These are phyloP conservation scores for Trifolium pratense DNA, from an alignment of 306 rosid species.

Conservation along the genomic window DNA sequence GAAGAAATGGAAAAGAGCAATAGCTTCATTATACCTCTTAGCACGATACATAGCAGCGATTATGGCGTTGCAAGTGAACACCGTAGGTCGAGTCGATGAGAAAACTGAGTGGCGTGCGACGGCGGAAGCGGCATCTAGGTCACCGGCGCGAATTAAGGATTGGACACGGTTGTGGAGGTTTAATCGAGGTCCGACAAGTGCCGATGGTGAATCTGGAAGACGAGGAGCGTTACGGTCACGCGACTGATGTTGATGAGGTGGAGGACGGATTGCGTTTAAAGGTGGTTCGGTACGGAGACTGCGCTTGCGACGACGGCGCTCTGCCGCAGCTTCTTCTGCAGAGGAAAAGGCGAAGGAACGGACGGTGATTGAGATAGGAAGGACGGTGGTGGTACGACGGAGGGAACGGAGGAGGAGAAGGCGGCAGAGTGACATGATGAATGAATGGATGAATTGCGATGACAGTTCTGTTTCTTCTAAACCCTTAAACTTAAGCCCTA, in stretches of 20 bases:
- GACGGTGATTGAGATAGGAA: background rate
- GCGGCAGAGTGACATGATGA: conserved; percentile 6
- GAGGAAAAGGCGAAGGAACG: conserved; percentile 47
- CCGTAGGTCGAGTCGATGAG: conserved; percentile 94
- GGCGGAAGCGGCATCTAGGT: conserved; percentile 84
- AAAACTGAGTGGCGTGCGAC: conserved; percentile 82
- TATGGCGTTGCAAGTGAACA: conserved; percentile 95
- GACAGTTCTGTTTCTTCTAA: background rate
- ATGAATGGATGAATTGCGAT: background rate
- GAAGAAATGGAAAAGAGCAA: conserved; percentile 81
- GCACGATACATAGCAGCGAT: conserved; percentile 93
- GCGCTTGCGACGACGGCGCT: conserved; percentile 88
- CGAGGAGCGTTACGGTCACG: conserved; percentile 92
- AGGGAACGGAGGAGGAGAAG: conserved; percentile 22
- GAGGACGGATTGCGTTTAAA: conserved; percentile 78
- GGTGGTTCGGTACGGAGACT: conserved; percentile 95
- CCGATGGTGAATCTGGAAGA: conserved; percentile 84
- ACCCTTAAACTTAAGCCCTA: background rate
- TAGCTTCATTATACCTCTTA: conserved; percentile 73
- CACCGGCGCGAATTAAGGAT: conserved; percentile 87
- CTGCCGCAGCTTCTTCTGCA: conserved; percentile 96
- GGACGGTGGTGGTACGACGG: background rate
- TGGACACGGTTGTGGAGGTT: conserved; percentile 94
- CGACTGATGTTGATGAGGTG: conserved; percentile 49
- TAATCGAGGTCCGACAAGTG: conserved; percentile 80